phyloP scores from a whole-genome alignment of 306 rosid genomes.

The Prunus dulcis region DNA sequence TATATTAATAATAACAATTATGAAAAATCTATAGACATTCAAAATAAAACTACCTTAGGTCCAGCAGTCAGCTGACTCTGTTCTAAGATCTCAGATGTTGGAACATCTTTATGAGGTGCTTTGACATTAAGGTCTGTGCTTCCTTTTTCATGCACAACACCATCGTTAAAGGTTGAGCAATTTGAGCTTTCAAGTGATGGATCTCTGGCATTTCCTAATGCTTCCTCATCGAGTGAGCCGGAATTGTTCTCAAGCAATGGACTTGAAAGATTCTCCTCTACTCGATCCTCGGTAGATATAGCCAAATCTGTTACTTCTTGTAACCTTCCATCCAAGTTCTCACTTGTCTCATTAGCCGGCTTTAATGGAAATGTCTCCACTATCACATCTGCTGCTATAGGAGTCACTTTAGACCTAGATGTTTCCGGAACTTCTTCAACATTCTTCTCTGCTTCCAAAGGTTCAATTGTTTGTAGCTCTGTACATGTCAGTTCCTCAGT shows the following conservation, averaged over 20 bases:
- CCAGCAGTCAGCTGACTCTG: constrained; percentile 36
- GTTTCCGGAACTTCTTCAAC: constrained; percentile 31
- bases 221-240: constrained; percentile 30
- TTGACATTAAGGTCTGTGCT: constrained; percentile 26
- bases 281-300: constrained; percentile 30
- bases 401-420: constrained; percentile 30
- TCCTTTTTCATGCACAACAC: constrained; percentile 20
- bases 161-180: constrained; percentile 26
- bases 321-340: constrained; percentile 30
- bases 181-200: constrained; percentile 34
- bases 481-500: constrained; percentile 20
- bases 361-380: constrained; percentile 82
- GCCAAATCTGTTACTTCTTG: constrained; percentile 29
- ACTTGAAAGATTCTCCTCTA: constrained; percentile 32
- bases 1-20: neutral
- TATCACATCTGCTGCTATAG: constrained; percentile 36
- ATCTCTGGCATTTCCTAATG: constrained; percentile 23
- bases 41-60: constrained; percentile 36
- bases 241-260: constrained; percentile 22
- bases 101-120: constrained; percentile 30
- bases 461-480: constrained; percentile 27
- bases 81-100: constrained; percentile 31
- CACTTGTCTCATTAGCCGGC: constrained; percentile 25
- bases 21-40: neutral
- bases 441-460: constrained; percentile 27